Base-by-base conservation (phyloP, 345 rosid species). In the Rhodomyrtus tomentosa region DNA sequence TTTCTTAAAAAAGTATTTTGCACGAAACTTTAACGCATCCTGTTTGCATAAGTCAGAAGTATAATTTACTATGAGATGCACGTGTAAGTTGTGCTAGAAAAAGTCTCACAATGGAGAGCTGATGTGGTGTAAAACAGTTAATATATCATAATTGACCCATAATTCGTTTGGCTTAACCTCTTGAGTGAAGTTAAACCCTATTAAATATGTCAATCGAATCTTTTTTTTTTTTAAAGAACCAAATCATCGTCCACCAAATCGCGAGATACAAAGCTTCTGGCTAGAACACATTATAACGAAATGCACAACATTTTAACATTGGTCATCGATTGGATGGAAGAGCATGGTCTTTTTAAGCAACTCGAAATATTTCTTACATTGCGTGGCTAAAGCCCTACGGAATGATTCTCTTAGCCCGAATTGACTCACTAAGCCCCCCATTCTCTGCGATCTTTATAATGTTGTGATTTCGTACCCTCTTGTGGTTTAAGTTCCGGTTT, bases 101-200 rank as follows among this genome's bases (percentile, higher is more conserved):
- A 36, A 36, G 2, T 32, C 13, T 10, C 3, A 68, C 0, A 21
- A 1, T 0, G 0, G 0, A 68, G 2, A 18, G 18, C 16, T 6
- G 22, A 5, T 29, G 16, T 59, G 22, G 18, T 59, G 3, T 59
- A 10, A 6, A 59, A 10, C 29, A 59, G 36, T 59, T 27, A 29
- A 27, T 59, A 59, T 15, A 29, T 59, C 21, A 0, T 59, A 29
- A 59, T 29, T 32, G 24, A 0, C 10, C 0, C 13, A 6, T 68
- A 18, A 68, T 6, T 1, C 0, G 32, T 68, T 68, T 14, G 73
- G 15, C 73, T 13, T 18, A 68, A 32, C 9, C 6, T 32, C 36
- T 62, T 1, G 1, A 68, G 4, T 68, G 5, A 68, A 32, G 0
- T 6, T 1, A 3, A 0, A 6, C 8, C 24, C 10, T 8, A 32